Conservation (phyloP, 2,329 filamentous ascomycete genomes). For the Claviceps quebecensis region DNA sequence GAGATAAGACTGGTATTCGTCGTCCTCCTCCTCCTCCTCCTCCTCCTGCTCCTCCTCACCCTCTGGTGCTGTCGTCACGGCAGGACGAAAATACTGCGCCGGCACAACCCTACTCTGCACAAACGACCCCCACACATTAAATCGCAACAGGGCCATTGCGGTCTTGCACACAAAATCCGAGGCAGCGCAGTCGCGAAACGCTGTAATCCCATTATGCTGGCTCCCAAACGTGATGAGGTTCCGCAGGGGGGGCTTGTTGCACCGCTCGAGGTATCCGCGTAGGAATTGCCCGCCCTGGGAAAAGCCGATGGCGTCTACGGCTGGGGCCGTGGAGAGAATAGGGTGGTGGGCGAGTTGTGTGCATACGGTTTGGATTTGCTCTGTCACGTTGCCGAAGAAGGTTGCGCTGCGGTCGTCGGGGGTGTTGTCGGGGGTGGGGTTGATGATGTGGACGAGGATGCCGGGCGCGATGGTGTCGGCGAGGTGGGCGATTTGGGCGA, state of each 20-base stretch:
- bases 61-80: constrained; percentile 29
- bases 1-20: constrained; percentile 54
- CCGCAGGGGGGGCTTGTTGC: constrained; percentile 60
- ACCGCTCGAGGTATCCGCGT: constrained; percentile 79
- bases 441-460: constrained; percentile 28
- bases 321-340: constrained; percentile 67
- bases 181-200: constrained; percentile 60
- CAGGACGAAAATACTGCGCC: constrained; percentile 85
- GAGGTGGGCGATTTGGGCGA: constrained; percentile 60
- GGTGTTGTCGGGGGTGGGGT: constrained; percentile 22
- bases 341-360: constrained; percentile 59
- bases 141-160: constrained; percentile 62
- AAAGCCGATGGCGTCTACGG: constrained; percentile 84
- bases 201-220: constrained; percentile 82
- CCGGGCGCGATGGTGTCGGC: constrained; percentile 67
- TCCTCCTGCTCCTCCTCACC: background rate
- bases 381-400: constrained; percentile 80
- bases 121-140: constrained; percentile 65
- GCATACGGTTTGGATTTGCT: constrained; percentile 67
- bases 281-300: constrained; percentile 94
- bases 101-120: constrained; percentile 75
- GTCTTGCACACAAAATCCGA: constrained; percentile 70
- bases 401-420: constrained; percentile 64
- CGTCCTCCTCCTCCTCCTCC: background rate
- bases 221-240: constrained; percentile 79